A percentile compares a stretch with the other conserved stretches of the same genome.
Conservation (phyloP, 805 yeast species). For the Spathaspora passalidarum region DNA sequence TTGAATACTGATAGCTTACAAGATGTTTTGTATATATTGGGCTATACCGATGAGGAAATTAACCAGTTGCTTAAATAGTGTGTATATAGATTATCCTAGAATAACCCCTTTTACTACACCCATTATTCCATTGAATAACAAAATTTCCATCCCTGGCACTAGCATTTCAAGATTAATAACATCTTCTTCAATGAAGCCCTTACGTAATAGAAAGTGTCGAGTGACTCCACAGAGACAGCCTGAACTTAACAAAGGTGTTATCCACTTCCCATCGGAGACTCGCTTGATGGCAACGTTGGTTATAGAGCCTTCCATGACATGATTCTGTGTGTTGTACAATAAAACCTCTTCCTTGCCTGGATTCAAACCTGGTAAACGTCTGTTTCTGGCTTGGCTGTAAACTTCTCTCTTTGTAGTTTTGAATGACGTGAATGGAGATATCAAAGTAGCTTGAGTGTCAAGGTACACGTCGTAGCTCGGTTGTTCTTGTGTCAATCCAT, state of each 20-base stretch:
- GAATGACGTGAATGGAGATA: slow-evolving; percentile 79
- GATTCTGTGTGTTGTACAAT: slow-evolving; percentile 51
- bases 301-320: slow-evolving; percentile 77
- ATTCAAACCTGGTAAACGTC: slow-evolving; percentile 36
- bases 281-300: slow-evolving; percentile 71
- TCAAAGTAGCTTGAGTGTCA: slow-evolving; percentile 49
- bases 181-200: slow-evolving; percentile 53
- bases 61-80: slow-evolving; percentile 1
- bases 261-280: slow-evolving; percentile 49
- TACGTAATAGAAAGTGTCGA: slow-evolving; percentile 59
- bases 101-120: slow-evolving; percentile 70
- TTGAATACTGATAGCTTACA: slow-evolving; percentile 70
- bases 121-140: slow-evolving; percentile 77
- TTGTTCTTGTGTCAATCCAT: slow-evolving; percentile 16
- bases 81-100: slow-evolving; percentile 5
- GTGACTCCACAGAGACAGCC: slow-evolving; percentile 89
- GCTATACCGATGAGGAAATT: slow-evolving; percentile 61
- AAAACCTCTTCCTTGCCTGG: slow-evolving; percentile 67
- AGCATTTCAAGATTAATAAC: slow-evolving; percentile 47
- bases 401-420: slow-evolving; percentile 75
- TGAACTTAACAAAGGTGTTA: slow-evolving; percentile 72
- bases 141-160: slow-evolving; percentile 60
- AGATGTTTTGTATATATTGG: slow-evolving; percentile 80
- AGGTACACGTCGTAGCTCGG: slow-evolving; percentile 58
- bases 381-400: slow-evolving; percentile 59